A percentile compares a stretch with the other conserved stretches of the same genome.
These are phyloP conservation scores for Beauveria caledonica DNA, from an alignment of 2,329 filamentous ascomycete species.

Conservation along the genomic window DNA sequence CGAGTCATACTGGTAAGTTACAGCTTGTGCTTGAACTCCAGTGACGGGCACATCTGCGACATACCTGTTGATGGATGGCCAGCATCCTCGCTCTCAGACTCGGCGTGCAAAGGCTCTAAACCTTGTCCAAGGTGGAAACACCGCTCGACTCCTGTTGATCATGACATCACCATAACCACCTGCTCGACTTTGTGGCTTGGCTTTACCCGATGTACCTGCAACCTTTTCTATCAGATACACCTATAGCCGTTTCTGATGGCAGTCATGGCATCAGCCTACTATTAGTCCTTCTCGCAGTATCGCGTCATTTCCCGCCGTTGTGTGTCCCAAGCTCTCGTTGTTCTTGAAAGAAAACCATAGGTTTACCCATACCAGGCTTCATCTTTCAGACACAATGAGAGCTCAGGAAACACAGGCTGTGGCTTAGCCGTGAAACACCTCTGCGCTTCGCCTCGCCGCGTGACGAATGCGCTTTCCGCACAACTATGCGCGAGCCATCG, in stretches of 20 bases:
- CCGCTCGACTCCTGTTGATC: not conserved
- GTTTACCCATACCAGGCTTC: no score
- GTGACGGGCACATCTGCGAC: not conserved
- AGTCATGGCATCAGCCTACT: no score
- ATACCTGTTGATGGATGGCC: not conserved
- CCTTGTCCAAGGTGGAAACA: constrained; percentile 2
- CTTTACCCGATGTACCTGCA: no score
- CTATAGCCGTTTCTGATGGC: no score
- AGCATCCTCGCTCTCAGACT: not conserved
- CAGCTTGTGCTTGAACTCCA: not conserved
- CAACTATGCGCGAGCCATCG: not conserved
- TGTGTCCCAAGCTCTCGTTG: no score
- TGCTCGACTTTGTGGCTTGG: not conserved
- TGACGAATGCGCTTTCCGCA: not conserved
- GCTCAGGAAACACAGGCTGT: not conserved
- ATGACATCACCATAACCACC: constrained; percentile 8
- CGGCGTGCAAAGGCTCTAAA: constrained; percentile 3
- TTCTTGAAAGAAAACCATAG: no score
- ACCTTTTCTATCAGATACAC: no score
- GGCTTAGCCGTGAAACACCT: not conserved
- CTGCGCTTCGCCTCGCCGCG: not conserved
- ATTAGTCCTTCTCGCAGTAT: no score
- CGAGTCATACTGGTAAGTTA: not conserved
- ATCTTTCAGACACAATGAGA: not conserved
- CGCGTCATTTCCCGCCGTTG: no score